These are phyloP conservation scores for Syzygium grande DNA, from an alignment of 345 rosid genomes.

Conservation along the genomic window DNA sequence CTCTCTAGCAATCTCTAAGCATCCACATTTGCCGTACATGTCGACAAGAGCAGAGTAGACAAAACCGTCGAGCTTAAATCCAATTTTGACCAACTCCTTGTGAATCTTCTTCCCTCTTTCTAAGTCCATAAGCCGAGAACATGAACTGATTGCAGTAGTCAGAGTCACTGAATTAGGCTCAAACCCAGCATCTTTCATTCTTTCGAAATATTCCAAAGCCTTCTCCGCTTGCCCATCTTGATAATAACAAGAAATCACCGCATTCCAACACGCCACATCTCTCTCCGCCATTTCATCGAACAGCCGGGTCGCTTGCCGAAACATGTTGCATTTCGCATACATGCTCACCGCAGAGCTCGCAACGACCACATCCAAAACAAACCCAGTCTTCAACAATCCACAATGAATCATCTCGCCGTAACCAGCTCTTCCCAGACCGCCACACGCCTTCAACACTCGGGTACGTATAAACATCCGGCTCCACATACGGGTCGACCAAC, in stretches of 20 bases:
- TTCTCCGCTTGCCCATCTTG: constrained; percentile 55
- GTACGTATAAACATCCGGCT: constrained; percentile 50
- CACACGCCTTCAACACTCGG: constrained; percentile 64
- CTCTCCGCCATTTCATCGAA: constrained; percentile 68
- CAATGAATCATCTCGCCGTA: constrained; percentile 46
- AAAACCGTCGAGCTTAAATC: constrained; percentile 36
- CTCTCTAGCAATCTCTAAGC: constrained; percentile 44
- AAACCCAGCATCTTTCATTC: constrained; percentile 47
- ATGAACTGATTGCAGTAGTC: constrained; percentile 37
- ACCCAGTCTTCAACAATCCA: constrained; percentile 42
- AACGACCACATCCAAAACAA: constrained; percentile 42
- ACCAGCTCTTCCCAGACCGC: constrained; percentile 30
- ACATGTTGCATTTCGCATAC: constrained; percentile 42
- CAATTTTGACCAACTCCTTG: constrained; percentile 17
- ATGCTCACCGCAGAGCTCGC: constrained; percentile 46
- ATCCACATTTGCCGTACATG: constrained; percentile 61
- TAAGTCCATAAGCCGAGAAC: constrained; percentile 55
- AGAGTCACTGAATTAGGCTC: constrained; percentile 55
- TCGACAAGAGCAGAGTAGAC: constrained; percentile 66
- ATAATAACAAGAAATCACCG: constrained; percentile 58
- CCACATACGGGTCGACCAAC: constrained; percentile 21
- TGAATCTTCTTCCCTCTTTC: constrained; percentile 62
- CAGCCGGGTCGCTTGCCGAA: constrained; percentile 23
- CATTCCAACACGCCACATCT: constrained; percentile 65
- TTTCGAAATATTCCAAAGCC: constrained; percentile 40